Percentiles rank a stretch among this genome's conserved stretches.
Conservation (phyloP, 1,139 yeast species). For the Lizanozyma gosingica region DNA sequence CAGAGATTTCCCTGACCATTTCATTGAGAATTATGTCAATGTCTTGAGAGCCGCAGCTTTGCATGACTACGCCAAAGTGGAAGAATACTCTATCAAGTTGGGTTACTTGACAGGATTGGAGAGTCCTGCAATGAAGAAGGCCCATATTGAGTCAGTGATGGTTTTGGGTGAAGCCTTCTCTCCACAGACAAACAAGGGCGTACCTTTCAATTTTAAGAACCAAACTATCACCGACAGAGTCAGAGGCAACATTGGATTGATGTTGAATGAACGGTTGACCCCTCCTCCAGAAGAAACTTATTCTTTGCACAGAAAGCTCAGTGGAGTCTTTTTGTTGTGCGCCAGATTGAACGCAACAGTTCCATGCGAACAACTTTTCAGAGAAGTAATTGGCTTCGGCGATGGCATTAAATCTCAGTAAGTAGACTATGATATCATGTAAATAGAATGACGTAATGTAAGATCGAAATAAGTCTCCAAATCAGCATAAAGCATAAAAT, state of each 20-base stretch:
- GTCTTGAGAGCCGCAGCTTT: constrained; percentile 71
- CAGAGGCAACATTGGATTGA: constrained; percentile 71
- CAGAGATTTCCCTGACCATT: constrained; percentile 48
- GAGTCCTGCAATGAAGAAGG: constrained; percentile 76
- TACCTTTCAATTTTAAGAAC: constrained; percentile 58
- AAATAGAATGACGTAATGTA: neutral
- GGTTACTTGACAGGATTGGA: constrained; percentile 93
- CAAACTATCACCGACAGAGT: constrained; percentile 95
- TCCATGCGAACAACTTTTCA: constrained; percentile 71
- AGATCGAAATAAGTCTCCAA: too few species aligned
- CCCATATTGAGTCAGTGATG: constrained; percentile 86
- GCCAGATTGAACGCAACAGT: constrained; percentile 78
- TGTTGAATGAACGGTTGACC: constrained; percentile 85
- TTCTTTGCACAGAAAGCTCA: constrained; percentile 85
- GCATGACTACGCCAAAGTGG: constrained; percentile 59
- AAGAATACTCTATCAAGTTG: constrained; percentile 55
- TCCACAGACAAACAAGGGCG: constrained; percentile 37
- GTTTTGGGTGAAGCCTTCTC: constrained; percentile 91
- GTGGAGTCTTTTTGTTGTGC: constrained; percentile 89
- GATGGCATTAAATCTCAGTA: too few species aligned
- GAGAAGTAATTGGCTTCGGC: constrained; percentile 56
- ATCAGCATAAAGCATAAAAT: too few species aligned
- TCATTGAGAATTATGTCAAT: constrained; percentile 60
- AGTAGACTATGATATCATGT: neutral
- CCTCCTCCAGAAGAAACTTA: constrained; percentile 99